These are phyloP conservation scores for Trichoderma orchidacearum DNA, from an alignment of 495 filamentous ascomycete genomes.

Conservation along the genomic window DNA sequence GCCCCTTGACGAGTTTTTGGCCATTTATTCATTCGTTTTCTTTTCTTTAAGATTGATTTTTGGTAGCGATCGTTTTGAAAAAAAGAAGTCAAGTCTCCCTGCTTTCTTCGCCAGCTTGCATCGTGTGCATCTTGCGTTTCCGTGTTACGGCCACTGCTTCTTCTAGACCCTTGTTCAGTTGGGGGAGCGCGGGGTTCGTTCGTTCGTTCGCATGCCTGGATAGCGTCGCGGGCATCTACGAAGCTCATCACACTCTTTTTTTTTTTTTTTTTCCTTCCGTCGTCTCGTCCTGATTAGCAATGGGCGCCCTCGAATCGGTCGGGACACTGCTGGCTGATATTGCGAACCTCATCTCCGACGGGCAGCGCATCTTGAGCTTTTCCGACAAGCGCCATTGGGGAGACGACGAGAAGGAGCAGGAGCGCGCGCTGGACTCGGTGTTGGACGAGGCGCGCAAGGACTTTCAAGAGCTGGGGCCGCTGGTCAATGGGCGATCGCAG, in stretches of 20 bases:
- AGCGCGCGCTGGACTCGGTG: conserved; percentile 27
- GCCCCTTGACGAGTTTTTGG: not conserved
- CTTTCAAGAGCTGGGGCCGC: conserved; percentile 31
- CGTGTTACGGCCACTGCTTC: no score
- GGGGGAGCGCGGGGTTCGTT: not conserved
- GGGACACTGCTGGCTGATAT: conserved; percentile 33
- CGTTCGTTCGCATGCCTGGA: not conserved
- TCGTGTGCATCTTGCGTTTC: no score
- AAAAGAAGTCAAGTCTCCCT: no score
- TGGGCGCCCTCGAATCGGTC: conserved; percentile 24
- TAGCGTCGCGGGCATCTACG: no score
- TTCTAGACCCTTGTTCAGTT: not conserved
- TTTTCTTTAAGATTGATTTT: no score
- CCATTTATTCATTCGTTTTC: not conserved
- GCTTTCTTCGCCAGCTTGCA: no score
- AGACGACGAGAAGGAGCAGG: conserved; percentile 34
- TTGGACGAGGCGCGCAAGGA: conserved; percentile 38
- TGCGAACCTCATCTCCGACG: conserved; percentile 27
- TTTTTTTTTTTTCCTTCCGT: not conserved
- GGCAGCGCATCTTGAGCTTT: conserved; percentile 30
- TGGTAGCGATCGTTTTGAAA: no score
- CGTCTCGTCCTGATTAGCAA: not conserved
- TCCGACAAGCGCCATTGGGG: conserved; percentile 37
- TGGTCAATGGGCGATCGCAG: conserved; percentile 32
- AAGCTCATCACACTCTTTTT: not conserved